phyloP scores from a whole-genome alignment of 2,329 filamentous ascomycete species.

The Rutstroemia sp. region DNA sequence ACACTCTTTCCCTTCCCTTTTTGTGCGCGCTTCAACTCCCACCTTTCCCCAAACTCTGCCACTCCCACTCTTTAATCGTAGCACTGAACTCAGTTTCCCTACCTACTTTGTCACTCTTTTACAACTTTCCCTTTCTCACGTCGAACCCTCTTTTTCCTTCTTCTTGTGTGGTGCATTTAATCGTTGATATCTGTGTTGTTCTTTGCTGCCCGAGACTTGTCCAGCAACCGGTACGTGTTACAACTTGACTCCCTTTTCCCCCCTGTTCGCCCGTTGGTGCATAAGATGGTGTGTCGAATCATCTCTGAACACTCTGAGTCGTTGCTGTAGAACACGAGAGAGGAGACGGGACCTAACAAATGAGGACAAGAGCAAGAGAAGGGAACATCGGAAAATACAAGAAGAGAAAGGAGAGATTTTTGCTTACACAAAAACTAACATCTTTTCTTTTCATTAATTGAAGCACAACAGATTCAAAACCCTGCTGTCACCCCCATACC shows the following conservation, averaged over 20 bases:
- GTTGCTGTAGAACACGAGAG: not conserved
- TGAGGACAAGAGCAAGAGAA: too few species aligned
- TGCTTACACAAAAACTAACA: not conserved
- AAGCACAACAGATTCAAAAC: slow-evolving; percentile 1
- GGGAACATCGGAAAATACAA: not conserved
- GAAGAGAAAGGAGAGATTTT: not conserved
- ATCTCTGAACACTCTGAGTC: not conserved
- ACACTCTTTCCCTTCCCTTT: not conserved
- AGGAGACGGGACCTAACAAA: not conserved
- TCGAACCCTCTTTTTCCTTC: not conserved
- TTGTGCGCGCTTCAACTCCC: not conserved
- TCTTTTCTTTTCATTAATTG: not conserved
- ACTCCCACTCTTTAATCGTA: not conserved
- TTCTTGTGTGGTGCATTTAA: not conserved
- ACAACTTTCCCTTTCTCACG: not conserved
- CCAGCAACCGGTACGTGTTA: slow-evolving; percentile 4
- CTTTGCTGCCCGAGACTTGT: not conserved
- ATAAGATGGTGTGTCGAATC: not conserved
- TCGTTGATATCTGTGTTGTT: not conserved
- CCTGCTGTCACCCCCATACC: not conserved
- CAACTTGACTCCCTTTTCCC: not conserved
- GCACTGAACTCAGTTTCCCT: not conserved
- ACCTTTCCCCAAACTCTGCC: not conserved
- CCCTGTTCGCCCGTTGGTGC: slow-evolving; percentile 2
- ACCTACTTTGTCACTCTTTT: slow-evolving; percentile 2